These are phyloP conservation scores for Diplogelasinospora grovesii DNA, from an alignment of 495 filamentous ascomycete species.

Conservation along the genomic window DNA sequence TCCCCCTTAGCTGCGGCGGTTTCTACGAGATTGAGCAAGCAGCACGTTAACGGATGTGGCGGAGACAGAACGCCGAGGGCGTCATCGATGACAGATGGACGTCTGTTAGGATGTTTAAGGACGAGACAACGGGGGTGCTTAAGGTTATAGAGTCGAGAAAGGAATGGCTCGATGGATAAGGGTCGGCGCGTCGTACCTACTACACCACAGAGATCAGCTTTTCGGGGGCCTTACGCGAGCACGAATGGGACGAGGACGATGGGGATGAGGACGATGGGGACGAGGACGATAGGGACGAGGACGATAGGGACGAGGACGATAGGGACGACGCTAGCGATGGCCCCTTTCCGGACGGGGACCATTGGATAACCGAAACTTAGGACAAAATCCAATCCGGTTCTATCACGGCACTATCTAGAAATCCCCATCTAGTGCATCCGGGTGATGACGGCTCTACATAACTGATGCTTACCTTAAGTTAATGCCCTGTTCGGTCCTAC, in stretches of 20 bases:
- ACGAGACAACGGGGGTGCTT: constrained; percentile 54
- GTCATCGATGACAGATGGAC: constrained; percentile 75
- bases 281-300: too few relatives aligned
- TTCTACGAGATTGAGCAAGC: constrained; percentile 25
- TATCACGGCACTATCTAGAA: not conserved
- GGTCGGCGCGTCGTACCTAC: constrained; percentile 58
- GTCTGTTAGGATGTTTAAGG: constrained; percentile 54
- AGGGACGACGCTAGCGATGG: too few relatives aligned
- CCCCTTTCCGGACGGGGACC: too few relatives aligned
- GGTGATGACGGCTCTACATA: constrained; percentile 31
- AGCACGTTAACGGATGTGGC: constrained; percentile 47
- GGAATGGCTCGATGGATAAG: constrained; percentile 58
- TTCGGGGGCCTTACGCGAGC: too few relatives aligned
- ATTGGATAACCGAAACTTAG: not conserved
- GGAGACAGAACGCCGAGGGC: constrained; percentile 64
- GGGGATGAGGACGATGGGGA: too few relatives aligned
- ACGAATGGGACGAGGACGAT: too few relatives aligned
- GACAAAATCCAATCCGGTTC: constrained; percentile 2
- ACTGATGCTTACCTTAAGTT: constrained; percentile 48
- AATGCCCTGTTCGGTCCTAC: constrained; percentile 56
- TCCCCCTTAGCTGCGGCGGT: constrained; percentile 39
- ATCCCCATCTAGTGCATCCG: constrained; percentile 24
- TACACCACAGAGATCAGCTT: constrained; percentile 57
- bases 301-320: not conserved
- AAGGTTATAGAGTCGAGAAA: constrained; percentile 64